Base-by-base conservation (phyloP, 768 basidiomycete genomes). In the Tubosaeta sp. region DNA sequence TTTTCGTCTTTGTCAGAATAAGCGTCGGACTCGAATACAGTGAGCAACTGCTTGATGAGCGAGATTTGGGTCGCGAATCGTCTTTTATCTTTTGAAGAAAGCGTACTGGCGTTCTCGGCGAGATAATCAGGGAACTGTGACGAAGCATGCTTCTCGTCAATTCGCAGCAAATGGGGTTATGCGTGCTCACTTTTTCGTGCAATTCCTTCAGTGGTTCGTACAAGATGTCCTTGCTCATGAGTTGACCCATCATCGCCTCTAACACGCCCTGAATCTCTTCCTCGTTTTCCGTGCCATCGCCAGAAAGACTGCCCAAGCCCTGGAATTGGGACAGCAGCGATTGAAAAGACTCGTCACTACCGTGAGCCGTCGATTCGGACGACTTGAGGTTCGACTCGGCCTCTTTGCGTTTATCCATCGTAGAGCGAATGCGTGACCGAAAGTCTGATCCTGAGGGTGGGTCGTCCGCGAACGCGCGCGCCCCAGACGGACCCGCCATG, bases 121-220 rank as follows among this genome's bases (percentile, higher is more conserved):
- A 95, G 78, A 71, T 91, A 95, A 11, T 63, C 70, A 1, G 92
- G 92, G 75, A 91, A 91, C 90, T 92, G 48, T 35, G 19, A 43
- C 12, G 37, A 4, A 35, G 17, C 6, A 42, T 19, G 14, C 14
- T 35, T 35, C 34, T 39, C 41, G 31, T 54, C 33, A 52, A 22
- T 41, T 14, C 3, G 14, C 10, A 7, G 25, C 6, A 19, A 43
- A 50, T 3, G 12, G 27, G 17, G 4, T n/a, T 1, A 5, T 5
- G 19, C 10, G 39, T 5, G 25, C 64, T 45, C 44, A 45, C 64
- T 58, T 66, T 68, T 8, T 69, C 62, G 43, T 65, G 14, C 46
- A 95, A 69, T 63, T 95, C 92, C 59, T 88, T 89, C 52, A 95
- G 64, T 0, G 93, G 92, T 42, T 92, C 90, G 58, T 93, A 86